Evolutionary conservation across 148 eudicot species (phyloP).

Genomic region (Bassia scoparia): DNA sequence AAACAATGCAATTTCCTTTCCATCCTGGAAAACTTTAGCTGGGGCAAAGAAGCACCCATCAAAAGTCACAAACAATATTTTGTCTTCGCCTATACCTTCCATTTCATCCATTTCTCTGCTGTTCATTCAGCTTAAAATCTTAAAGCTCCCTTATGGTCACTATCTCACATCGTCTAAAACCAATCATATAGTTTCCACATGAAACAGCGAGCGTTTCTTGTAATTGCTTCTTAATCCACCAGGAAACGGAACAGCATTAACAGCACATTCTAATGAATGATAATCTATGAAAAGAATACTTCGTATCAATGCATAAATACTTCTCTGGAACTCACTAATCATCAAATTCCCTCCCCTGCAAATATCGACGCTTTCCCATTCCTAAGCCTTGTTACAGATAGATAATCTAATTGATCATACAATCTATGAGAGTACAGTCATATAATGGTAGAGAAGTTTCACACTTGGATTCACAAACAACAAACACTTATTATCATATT

Average conservation of each 20-base stretch:
- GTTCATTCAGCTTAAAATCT: constrained; percentile 1
- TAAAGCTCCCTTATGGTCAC: not conserved
- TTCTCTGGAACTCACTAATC: constrained; percentile 17
- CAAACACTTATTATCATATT: not conserved
- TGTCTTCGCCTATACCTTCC: constrained; percentile 2
- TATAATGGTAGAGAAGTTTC: not conserved
- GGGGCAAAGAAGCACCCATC: constrained; percentile 13
- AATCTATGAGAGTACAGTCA: constrained; percentile 10
- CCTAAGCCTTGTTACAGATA: constrained; percentile 5
- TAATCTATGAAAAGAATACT: constrained; percentile 7
- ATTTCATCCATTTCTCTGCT: not conserved
- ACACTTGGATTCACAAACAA: constrained; percentile 10
- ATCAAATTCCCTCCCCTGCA: not conserved
- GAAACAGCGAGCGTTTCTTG: constrained; percentile 1
- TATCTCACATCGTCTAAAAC: constrained; percentile 5
- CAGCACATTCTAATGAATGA: not conserved
- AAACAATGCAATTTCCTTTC: constrained; percentile 15
- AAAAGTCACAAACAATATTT: constrained; percentile 14
- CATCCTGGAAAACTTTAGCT: constrained; percentile 9
- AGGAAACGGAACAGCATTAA: not conserved
- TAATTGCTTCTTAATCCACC: not conserved
- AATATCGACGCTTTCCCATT: not conserved
- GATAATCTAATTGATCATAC: not conserved
- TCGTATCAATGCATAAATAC: constrained; percentile 16
- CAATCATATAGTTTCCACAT: constrained; percentile 1